These are phyloP conservation scores for Apiotrichum montevideense DNA, from an alignment of 1,284 basidiomycete genomes.

Conservation along the genomic window DNA sequence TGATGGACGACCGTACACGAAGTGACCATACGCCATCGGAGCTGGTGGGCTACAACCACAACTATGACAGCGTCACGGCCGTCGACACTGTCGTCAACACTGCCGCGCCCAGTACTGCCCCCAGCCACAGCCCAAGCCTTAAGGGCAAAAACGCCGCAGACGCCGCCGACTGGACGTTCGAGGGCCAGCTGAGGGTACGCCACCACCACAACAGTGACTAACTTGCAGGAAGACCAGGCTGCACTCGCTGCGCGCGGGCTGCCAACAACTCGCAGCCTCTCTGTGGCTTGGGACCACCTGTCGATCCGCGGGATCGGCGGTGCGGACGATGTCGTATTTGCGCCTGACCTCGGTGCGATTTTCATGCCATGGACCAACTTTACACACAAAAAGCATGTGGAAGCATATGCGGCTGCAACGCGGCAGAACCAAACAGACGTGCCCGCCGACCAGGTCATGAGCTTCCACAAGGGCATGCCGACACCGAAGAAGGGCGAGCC, in stretches of 20 bases:
- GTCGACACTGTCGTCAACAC: no score
- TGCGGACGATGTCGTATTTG: slow-evolving; percentile 29
- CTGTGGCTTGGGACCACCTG: slow-evolving; percentile 28
- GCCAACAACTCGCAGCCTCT: slow-evolving; percentile 16
- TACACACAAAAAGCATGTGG: slow-evolving; percentile 25
- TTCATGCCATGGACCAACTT: slow-evolving; percentile 25
- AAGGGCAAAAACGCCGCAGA: no score
- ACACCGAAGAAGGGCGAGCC: slow-evolving; percentile 21
- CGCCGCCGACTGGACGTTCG: background rate
- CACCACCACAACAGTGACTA: background rate
- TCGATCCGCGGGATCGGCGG: slow-evolving; percentile 29
- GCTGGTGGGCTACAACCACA: no score
- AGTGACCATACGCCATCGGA: no score
- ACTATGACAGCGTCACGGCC: no score
- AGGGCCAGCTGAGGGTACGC: background rate
- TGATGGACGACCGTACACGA: no score
- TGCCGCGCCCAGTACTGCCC: no score
- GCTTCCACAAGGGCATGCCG: no score
- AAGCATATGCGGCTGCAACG: slow-evolving; percentile 10
- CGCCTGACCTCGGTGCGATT: slow-evolving; percentile 27
- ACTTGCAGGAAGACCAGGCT: slow-evolving; percentile 19
- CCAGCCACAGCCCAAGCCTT: no score
- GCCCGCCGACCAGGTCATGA: background rate
- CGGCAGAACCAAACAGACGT: slow-evolving; percentile 10
- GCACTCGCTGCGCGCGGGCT: slow-evolving; percentile 4